These are phyloP conservation scores for Pseudognaphalium luteoalbum DNA, from an alignment of 129 eudicot species.

Conservation along the genomic window DNA sequence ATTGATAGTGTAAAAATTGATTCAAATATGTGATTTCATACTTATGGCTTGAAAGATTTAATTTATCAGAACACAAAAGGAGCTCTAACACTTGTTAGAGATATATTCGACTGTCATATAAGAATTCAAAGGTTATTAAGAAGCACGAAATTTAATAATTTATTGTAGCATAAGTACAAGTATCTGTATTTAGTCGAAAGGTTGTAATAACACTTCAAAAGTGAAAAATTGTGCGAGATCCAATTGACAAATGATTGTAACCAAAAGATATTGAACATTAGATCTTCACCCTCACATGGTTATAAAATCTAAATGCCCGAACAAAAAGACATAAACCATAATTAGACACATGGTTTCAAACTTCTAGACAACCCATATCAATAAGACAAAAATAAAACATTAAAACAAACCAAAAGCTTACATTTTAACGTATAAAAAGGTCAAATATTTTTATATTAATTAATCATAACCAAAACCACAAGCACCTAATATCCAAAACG, in stretches of 20 bases:
- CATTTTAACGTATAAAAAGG: background rate
- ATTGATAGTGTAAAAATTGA: background rate
- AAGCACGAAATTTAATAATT: too few species aligned
- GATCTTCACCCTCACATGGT: background rate
- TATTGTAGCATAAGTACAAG: too few species aligned
- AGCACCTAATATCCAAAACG: conserved; percentile 21
- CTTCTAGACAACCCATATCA: conserved; percentile 1
- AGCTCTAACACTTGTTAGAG: background rate
- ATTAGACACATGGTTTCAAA: conserved; percentile 21
- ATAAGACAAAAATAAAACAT: conserved; percentile 6
- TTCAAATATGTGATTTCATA: background rate
- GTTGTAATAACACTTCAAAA: too few species aligned
- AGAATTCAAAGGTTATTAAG: too few species aligned
- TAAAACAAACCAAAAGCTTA: conserved; percentile 17
- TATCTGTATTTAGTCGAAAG: too few species aligned
- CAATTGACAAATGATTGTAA: background rate
- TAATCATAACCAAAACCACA: conserved; percentile 35
- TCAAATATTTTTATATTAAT: conserved; percentile 6
- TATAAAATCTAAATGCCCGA: background rate
- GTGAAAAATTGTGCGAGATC: background rate
- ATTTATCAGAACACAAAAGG: background rate
- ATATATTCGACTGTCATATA: too few species aligned
- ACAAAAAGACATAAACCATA: conserved; percentile 10
- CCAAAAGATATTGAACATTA: background rate
- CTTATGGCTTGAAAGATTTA: too few species aligned